These are phyloP conservation scores for Cyberlindnera mycetangii DNA, from an alignment of 805 yeast genomes.

Conservation along the genomic window DNA sequence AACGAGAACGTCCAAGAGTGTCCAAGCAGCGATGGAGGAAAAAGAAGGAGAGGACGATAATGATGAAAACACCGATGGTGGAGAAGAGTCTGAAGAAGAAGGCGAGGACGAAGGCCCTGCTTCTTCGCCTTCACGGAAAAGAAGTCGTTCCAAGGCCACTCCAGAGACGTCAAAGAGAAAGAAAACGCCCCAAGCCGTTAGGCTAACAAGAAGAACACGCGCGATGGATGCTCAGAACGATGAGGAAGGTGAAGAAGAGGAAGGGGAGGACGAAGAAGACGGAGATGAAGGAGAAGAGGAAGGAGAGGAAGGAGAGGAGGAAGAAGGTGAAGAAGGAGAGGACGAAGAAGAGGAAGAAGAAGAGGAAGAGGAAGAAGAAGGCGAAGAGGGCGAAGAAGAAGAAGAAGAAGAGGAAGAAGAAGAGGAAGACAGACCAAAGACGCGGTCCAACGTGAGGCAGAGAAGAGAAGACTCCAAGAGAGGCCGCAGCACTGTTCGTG, in stretches of 20 bases:
- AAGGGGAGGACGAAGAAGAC: not conserved
- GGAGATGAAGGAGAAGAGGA: conserved; percentile 6
- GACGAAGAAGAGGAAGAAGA: conserved; percentile 13
- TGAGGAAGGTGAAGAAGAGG: conserved; percentile 11
- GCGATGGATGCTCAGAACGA: conserved; percentile 3
- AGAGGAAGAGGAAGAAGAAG: conserved; percentile 7
- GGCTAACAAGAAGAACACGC: conserved; percentile 1
- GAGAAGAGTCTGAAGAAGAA: not conserved
- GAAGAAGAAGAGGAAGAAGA: conserved; percentile 12
- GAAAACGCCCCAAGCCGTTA: not conserved
- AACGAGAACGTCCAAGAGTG: not conserved
- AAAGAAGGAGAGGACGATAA: not conserved
- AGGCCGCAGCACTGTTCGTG: conserved; percentile 5
- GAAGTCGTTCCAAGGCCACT: not conserved
- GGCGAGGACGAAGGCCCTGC: not conserved
- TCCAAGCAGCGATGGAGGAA: not conserved
- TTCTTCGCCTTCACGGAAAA: too few relatives aligned
- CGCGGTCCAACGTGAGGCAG: conserved; percentile 4
- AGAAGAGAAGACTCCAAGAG: conserved; percentile 8
- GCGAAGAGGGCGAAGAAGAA: conserved; percentile 7
- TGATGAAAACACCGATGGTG: not conserved
- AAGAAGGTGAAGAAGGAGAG: not conserved
- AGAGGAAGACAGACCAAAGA: conserved; percentile 5
- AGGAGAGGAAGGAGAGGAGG: conserved; percentile 17
- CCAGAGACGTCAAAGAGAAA: not conserved